phyloP scores from a whole-genome alignment of 371 early-diverging fungal species.

The Mucor plumbeus region DNA sequence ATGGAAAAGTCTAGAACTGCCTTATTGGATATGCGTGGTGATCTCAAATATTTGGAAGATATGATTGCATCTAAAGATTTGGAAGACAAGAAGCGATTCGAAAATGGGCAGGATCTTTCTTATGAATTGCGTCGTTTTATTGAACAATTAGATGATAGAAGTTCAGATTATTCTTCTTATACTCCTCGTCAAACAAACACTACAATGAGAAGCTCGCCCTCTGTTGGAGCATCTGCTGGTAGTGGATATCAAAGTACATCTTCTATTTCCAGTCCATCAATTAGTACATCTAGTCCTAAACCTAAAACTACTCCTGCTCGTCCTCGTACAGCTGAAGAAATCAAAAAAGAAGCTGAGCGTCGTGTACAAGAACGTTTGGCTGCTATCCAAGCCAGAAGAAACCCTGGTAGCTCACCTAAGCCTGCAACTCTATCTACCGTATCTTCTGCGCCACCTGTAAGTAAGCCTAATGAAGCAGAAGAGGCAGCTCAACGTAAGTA shows the following conservation, averaged over 20 bases:
- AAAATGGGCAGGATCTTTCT: conserved; percentile 49
- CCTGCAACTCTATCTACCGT: conserved; percentile 9
- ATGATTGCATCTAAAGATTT: conserved; percentile 32
- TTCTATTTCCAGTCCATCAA: conserved; percentile 11
- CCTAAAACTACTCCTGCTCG: conserved; percentile 32
- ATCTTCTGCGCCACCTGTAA: conserved; percentile 23
- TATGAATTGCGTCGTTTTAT: conserved; percentile 54
- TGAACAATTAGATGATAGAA: conserved; percentile 43
- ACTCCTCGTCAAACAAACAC: conserved; percentile 5
- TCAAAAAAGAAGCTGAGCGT: conserved; percentile 59
- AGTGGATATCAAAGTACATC: conserved; percentile 25
- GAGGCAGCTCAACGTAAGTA: conserved; percentile 45
- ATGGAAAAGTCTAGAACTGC: conserved; percentile 49
- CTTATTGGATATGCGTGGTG: conserved; percentile 46
- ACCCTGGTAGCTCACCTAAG: conserved; percentile 23
- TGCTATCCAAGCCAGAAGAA: conserved; percentile 46
- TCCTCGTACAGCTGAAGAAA: conserved; percentile 58
- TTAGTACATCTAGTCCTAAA: conserved; percentile 23
- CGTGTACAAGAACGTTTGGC: conserved; percentile 59
- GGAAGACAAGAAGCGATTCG: conserved; percentile 49
- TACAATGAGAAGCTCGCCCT: not conserved
- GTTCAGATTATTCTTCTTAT: conserved; percentile 15
- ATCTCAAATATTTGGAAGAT: conserved; percentile 41
- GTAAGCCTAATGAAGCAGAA: conserved; percentile 43
- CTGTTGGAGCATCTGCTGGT: not conserved